Conservation (phyloP, 2,329 filamentous ascomycete species). For the Tolypocladium album region DNA sequence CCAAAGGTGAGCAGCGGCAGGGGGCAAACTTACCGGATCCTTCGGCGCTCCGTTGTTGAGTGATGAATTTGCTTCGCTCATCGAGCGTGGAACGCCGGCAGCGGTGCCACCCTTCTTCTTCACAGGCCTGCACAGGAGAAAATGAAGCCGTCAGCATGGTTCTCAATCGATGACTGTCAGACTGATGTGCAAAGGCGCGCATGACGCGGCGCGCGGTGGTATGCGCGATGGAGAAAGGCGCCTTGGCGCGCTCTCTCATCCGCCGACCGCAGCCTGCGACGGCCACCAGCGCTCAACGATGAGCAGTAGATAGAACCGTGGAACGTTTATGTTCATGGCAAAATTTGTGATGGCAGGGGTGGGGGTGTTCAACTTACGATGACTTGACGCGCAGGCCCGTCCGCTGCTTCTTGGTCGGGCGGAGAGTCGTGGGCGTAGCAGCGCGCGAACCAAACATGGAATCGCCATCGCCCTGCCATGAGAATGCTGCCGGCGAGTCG, state of each 20-base stretch:
- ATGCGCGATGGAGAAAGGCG: neutral
- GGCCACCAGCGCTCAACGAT: neutral
- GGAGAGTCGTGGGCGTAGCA: slow-evolving; percentile 45
- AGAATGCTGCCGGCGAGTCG: slow-evolving; percentile 40
- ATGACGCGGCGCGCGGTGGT: neutral
- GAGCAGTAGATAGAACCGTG: neutral
- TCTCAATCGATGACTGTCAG: neutral
- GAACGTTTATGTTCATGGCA: neutral
- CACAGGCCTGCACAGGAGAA: slow-evolving; percentile 39
- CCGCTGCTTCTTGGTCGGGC: slow-evolving; percentile 48
- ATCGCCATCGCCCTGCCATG: slow-evolving; percentile 36
- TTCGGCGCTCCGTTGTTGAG: slow-evolving; percentile 41
- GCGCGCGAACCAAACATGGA: slow-evolving; percentile 44
- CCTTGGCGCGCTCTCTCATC: neutral
- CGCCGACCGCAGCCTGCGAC: neutral
- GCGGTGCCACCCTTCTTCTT: slow-evolving; percentile 64
- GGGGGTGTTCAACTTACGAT: slow-evolving; percentile 45
- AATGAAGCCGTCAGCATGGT: neutral
- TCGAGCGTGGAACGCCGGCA: slow-evolving; percentile 55
- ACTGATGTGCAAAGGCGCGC: neutral
- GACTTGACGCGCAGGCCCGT: slow-evolving; percentile 55
- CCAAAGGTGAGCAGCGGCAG: neutral
- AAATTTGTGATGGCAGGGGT: neutral
- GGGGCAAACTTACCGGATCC: slow-evolving; percentile 38
- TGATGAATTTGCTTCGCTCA: slow-evolving; percentile 54